Percentiles rank a stretch among this genome's conserved stretches.
These are phyloP conservation scores for Gremmenia infestans DNA, from an alignment of 2,329 filamentous ascomycete genomes.

Conservation along the genomic window DNA sequence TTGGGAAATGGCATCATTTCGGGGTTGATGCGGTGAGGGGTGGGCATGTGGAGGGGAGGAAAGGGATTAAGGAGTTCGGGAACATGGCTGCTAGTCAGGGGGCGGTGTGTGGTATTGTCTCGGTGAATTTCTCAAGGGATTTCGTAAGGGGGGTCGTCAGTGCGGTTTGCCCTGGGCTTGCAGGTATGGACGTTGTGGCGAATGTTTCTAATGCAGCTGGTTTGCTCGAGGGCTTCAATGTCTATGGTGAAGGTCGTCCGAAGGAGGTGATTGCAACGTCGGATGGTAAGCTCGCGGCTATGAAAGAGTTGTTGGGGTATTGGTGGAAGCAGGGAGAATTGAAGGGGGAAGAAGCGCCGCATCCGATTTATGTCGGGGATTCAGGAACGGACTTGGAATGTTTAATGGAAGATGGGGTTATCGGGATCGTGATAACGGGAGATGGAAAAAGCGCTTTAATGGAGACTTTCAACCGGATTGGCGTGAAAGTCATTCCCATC, in stretches of 20 bases:
- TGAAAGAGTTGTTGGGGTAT: conserved; percentile 14
- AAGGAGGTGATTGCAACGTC: conserved; percentile 18
- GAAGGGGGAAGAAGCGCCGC: not conserved
- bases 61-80: not conserved
- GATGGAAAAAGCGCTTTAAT: conserved; percentile 17
- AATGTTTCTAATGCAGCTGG: conserved; percentile 20
- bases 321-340: conserved; percentile 1
- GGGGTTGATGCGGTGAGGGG: conserved; percentile 15
- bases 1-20: not conserved
- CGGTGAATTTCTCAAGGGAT: conserved; percentile 23
- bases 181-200: conserved; percentile 14
- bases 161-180: not conserved
- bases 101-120: conserved; percentile 22
- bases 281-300: conserved; percentile 21
- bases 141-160: conserved; percentile 24
- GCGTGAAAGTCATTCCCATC: conserved; percentile 12
- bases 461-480: conserved; percentile 16
- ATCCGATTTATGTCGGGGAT: conserved; percentile 29
- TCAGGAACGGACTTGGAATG: conserved; percentile 30
- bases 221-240: conserved; percentile 8
- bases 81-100: not conserved
- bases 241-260: not conserved
- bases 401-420: conserved; percentile 18
- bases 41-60: conserved; percentile 20
- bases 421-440: conserved; percentile 21